These are phyloP conservation scores for Eimeria tenella DNA, from an alignment of 169 alveolate genomes.

Conservation along the genomic window DNA sequence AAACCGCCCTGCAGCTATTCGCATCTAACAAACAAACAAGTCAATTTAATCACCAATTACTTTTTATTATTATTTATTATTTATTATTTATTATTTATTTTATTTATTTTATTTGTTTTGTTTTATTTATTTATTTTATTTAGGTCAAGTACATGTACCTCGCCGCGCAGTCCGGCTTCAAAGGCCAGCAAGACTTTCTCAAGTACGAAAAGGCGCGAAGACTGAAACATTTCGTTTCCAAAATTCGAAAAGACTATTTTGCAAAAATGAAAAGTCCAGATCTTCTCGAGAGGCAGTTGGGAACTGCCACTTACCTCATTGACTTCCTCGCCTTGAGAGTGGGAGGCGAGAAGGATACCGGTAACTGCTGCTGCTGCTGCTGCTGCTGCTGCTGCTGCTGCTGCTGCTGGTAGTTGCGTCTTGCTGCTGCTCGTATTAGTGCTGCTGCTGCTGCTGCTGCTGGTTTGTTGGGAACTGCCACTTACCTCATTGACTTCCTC, in stretches of 20 bases:
- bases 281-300: constrained; percentile 94
- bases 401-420: no score
- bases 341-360: constrained; percentile 98
- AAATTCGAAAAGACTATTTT: constrained; percentile 94
- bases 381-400: no score
- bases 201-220: constrained; percentile 98
- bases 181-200: constrained; percentile 96
- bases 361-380: no score
- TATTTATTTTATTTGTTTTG: background rate
- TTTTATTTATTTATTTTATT: background rate
- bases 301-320: constrained; percentile 98
- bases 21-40: no score
- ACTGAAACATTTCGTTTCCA: constrained; percentile 90
- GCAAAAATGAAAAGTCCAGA: constrained; percentile 86
- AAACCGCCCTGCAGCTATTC: no score
- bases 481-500: constrained; percentile 98
- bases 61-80: no score
- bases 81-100: no score
- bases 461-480: constrained; percentile 99
- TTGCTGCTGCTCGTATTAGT: no score
- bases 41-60: no score
- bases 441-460: no score
- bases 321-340: constrained; percentile 99
- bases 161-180: constrained; percentile 97
- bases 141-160: constrained; percentile 94